Evolutionary conservation across 2,329 filamentous ascomycete species (phyloP), one percentile per base, ranked within the genome.

Genomic region (Hansfordia pulvinata): DNA sequence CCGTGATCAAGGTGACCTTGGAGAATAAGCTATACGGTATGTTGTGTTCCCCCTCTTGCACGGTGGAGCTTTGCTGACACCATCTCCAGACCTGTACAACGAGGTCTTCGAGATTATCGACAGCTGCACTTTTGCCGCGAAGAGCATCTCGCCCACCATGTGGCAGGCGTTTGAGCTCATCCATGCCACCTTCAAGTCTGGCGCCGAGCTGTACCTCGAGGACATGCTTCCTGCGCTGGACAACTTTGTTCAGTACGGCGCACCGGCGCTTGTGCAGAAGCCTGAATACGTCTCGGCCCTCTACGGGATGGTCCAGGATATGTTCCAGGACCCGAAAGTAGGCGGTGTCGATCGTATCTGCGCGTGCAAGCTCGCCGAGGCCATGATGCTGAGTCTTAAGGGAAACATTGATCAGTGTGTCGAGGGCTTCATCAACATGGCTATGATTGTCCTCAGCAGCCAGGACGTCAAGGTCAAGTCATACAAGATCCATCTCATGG

Each of bases 31-130:
- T 98, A 19, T 96, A 93, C 47, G 83, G 74, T 78, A 61, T 40
- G 60, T 43, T n/a, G 20, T n/a, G 11, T 19, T n/a, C 12, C 16
- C 6, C 6, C 25, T 3, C 24, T 13, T 25, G n/a, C 17, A 5
- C 11, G 6, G 17, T 20, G 25, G 20, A 19, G 18, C 29, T 43
- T 20, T 11, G 28, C 30, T 37, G 22, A 37, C 21, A 6, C 9
- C 18, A 18, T 29, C 21, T 18, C 21, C 34, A 79, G 79, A 98
- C 53, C 61, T 98, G 13, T 98, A 94, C 54, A 98, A 96, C 49
- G 90, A 98, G 50, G 75, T 96, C 5, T 98, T 98, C 41, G 90
- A 98, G 56, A 98, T 98, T 42, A 93, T 98, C 41, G 90, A 98
- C 52, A 94, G 85, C 64, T 98, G 90, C 64, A 98, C 90, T 6